Evolutionary conservation across 164 flowering plant species (phyloP), one percentile per base, ranked within the genome.

Genomic region (Litsea cubeba): DNA sequence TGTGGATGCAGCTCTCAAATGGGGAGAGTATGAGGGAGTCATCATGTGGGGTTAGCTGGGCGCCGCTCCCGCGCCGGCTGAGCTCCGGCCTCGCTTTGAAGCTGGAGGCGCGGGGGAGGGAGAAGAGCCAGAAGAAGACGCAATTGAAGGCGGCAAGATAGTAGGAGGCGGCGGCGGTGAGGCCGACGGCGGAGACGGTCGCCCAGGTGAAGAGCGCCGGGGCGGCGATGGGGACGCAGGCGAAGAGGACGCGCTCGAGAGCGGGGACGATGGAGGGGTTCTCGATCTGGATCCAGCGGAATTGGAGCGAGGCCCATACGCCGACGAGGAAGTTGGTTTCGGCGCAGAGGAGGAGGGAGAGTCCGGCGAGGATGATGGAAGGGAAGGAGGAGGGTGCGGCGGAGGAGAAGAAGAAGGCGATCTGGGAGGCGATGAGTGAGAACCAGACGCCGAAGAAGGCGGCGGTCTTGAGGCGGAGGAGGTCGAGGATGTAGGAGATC

Each of bases 251-350:
- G 46, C 95, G 87, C 82, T 95, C 99, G 20, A 95, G 87, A 4
- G 97, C 92, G 20, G 90, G 82, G 1, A 89, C 93, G 17, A 93
- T 84, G 6, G 92, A 81, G n/a, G 97, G 92, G 69, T 88, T 88
- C 82, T 95, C 97, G 60, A 95, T 80, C 67, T 88, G 97, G 70
- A 95, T 85, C 93, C 93, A 93, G 73, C 85, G 88, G 79, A 95
- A 95, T 84, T 95, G 97, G 50, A 95, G 89, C 10, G 99, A 95
- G 18, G 90, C 89, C 99, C 99, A 95, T 6, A 84, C 87, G 5
- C 98, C 99, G 25, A 95, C 79, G 26, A 93, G 72, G 82, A 95
- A 95, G 71, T 82, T 89, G 72, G 91, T 77, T 68, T 83, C 22
- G 4, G 92, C 94, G 75, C 97, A 93, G 65, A 92, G 84, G 49